Base-by-base conservation (phyloP, 2,329 filamentous ascomycete species). In the Aspergillus quadricinctus region DNA sequence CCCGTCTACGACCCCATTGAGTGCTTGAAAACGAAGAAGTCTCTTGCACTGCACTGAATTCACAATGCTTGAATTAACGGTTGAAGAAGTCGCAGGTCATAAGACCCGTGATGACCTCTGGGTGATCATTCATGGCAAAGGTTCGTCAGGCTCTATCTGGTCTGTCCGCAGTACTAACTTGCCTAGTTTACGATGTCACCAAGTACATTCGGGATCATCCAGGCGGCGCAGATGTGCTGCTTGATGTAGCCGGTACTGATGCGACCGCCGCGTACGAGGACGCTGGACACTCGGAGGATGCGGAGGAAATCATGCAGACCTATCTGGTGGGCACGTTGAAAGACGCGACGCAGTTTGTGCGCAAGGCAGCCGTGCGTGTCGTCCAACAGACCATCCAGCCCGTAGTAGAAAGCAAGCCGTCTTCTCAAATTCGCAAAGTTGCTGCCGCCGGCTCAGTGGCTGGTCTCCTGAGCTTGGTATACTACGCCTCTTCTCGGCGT, bases 191-290 rank as follows among this genome's bases (percentile, higher is more conserved):
- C 62, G 74, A 87, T 66, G 72, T 85, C 11, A 80, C 83, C 1
- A 76, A 79, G 48, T 87, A 86, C 59, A 58, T 82, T 1, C 70
- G 80, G 27, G 83, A 87, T 54, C 85, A 87, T 60, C 85, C 84
- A 0, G 74, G 74, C 23, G 76, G 76, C 10, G 64, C 63, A 31
- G 75, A 77, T 4, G 65, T 74, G 19, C 64, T 78, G 2, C 48
- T 70, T 28, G 74, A 78, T 51, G 66, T 74, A 35, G 76, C 73
- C 29, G 76, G 76, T 27, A 67, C 66, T 45, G 76, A 78, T 55
- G 76, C 73, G 1, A 77, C 75, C 1, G 65, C 58, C 7, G 75
- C 68, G n/a, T 78, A 76, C 62, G 72, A 78, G 10, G 72, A 77
- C 25, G 70, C 73, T n/a, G 75, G 77, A 6, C 77, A 80, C 54